A percentile compares a stretch with the other conserved stretches of the same genome.
Conservation (phyloP, 2,329 filamentous ascomycete genomes). For the Fusarium pininemorale region DNA sequence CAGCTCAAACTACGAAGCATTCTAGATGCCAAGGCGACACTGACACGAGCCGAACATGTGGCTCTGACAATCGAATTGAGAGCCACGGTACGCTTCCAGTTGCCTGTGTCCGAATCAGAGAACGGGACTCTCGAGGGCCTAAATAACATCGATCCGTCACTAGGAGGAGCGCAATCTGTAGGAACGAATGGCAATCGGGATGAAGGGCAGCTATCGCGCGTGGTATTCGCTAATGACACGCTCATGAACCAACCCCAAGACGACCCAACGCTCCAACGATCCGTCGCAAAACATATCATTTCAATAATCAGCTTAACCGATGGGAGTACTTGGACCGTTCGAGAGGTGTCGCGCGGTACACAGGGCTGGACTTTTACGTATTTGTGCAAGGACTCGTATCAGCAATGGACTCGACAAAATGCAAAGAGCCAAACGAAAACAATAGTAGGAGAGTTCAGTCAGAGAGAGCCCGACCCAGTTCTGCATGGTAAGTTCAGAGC, state of each 20-base stretch:
- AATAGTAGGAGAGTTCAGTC: constrained; percentile 60
- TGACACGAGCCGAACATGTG: constrained; percentile 61
- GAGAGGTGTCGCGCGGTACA: constrained; percentile 54
- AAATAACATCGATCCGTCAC: constrained; percentile 48
- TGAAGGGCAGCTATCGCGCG: constrained; percentile 45
- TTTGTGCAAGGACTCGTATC: constrained; percentile 61
- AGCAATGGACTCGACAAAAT: constrained; percentile 60
- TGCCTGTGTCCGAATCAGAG: constrained; percentile 51
- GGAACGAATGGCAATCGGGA: constrained; percentile 6
- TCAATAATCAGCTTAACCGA: constrained; percentile 56
- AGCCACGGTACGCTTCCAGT: constrained; percentile 54
- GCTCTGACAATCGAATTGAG: constrained; percentile 58
- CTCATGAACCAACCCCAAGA: constrained; percentile 60
- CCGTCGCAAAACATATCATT: constrained; percentile 60
- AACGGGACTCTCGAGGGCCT: constrained; percentile 46
- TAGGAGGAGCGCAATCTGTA: constrained; percentile 43
- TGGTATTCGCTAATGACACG: constrained; percentile 56
- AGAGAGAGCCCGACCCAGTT: constrained; percentile 56
- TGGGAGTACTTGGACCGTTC: constrained; percentile 58
- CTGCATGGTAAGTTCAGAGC: constrained; percentile 53
- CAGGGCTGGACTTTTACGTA: constrained; percentile 65
- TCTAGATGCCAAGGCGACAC: constrained; percentile 54
- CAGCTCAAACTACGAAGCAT: constrained; percentile 54
- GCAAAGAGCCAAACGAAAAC: constrained; percentile 52
- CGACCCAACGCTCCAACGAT: constrained; percentile 58